Evolutionary conservation across 257 asterid species (phyloP).

Genomic region (Penstemon davidsonii): DNA sequence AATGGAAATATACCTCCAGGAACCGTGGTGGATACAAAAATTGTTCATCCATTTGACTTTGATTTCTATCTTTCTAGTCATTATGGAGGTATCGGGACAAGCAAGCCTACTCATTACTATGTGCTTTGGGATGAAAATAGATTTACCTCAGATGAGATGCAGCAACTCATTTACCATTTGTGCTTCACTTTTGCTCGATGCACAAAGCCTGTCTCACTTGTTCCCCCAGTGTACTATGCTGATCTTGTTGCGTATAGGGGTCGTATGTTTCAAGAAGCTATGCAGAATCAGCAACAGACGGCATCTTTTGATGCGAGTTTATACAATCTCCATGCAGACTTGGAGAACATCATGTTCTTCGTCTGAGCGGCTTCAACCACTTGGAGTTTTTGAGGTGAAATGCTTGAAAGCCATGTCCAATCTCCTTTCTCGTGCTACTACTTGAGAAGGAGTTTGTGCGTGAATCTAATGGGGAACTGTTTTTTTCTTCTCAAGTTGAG

Average conservation of each 20-base stretch:
- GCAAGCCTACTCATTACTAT: conserved; percentile 75
- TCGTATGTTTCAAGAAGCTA: conserved; percentile 59
- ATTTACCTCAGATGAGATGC: conserved; percentile 53
- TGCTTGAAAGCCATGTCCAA: conserved; percentile 34
- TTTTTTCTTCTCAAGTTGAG: neutral
- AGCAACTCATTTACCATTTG: conserved; percentile 59
- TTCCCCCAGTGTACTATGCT: conserved; percentile 79
- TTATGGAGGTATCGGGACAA: conserved; percentile 68
- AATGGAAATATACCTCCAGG: conserved; percentile 66
- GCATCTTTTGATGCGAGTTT: conserved; percentile 40
- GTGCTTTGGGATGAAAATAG: conserved; percentile 59
- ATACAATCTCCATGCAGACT: conserved; percentile 43
- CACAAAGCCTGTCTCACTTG: conserved; percentile 75
- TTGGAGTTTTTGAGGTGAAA: neutral
- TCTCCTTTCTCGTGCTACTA: conserved; percentile 34
- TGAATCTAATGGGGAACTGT: conserved; percentile 56
- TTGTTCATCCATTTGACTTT: conserved; percentile 59
- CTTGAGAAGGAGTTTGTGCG: conserved; percentile 61
- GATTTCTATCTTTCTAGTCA: conserved; percentile 85
- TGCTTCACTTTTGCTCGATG: conserved; percentile 74
- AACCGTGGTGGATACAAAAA: conserved; percentile 66
- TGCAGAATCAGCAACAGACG: conserved; percentile 28
- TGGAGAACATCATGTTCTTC: conserved; percentile 55
- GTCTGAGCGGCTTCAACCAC: conserved; percentile 29
- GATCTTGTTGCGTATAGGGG: conserved; percentile 81